A percentile compares a stretch with the other conserved stretches of the same genome.
Evolutionary conservation across 441 rosid species (phyloP).

Genomic region (Lepidium campestre): DNA sequence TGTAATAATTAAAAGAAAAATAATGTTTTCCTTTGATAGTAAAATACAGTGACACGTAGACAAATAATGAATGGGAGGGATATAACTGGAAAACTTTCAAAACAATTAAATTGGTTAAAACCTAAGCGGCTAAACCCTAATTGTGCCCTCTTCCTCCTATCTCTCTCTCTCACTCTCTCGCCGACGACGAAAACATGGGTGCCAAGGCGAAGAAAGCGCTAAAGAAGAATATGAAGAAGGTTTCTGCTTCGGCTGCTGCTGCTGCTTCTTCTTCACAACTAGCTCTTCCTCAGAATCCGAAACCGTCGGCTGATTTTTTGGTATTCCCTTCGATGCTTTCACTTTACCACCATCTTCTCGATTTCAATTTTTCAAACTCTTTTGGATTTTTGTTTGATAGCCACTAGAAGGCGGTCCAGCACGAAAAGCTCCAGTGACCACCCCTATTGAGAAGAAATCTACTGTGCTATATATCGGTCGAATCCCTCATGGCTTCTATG

Average conservation of each 20-base stretch:
- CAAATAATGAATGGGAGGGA: background rate
- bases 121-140: constrained; percentile 16
- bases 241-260: constrained; percentile 20
- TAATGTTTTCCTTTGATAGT: background rate
- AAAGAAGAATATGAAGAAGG: constrained; percentile 54
- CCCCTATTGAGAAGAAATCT: constrained; percentile 34
- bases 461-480: constrained; percentile 81
- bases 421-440: constrained; percentile 39
- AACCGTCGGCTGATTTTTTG: constrained; percentile 63
- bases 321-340: constrained; percentile 27
- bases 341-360: background rate
- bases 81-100: background rate
- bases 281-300: constrained; percentile 26
- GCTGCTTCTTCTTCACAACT: constrained; percentile 25
- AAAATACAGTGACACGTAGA: background rate
- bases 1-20: too few relatives aligned
- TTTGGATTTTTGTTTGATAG: constrained; percentile 24
- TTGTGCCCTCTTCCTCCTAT: background rate
- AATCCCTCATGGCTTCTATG: constrained; percentile 89
- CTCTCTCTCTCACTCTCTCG: background rate
- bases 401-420: constrained; percentile 78
- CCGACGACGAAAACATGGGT: constrained; percentile 43
- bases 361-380: background rate
- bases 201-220: constrained; percentile 65
- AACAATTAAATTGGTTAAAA: background rate